Evolutionary conservation across 352 stramenopile genomes (phyloP), one percentile per base, ranked within the genome.

Genomic region (Labyrinthula sp.): DNA sequence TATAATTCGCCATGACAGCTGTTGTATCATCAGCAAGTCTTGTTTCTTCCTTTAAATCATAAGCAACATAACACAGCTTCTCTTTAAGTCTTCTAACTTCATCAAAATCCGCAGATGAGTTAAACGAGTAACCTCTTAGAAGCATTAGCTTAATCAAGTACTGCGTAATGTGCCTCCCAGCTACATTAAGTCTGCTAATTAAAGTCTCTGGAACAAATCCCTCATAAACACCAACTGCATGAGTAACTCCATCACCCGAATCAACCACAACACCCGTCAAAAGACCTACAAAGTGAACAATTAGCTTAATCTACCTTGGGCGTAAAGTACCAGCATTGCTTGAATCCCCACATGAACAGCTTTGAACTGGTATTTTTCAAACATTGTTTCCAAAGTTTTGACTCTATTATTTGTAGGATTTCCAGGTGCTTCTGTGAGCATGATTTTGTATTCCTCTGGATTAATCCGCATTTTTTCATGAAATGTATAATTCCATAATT

Each of bases 401-500:
- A 85, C 70, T 23, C 78, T 73, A 65, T 92, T 92, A 25, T 64
- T 64, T 59, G 75, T 79, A 17, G 79, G 79, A 63, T 92, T 91
- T 22, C 87, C 66, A 27, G 79, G 77, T 20, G 79, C 73, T 56
- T 92, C 79, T 1, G 79, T 92, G 4, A 92, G 64, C 40, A 92
- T 52, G 40, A 92, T 86, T 29, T 76, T 78, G 45, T 85, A 62
- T 18, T 72, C 72, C 27, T 45, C 50, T 14, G 62, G 55, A 33
- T 58, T 45, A 37, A 65, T 62, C 22, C 47, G 43, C 30, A 63
- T 30, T 21, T 63, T 79, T 46, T 91, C 77, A 40, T 82, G 65
- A 62, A 93, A 93, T 36, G 78, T 91, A 64, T 94, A 92, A 61
- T 92, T 82, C 82, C 82, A 94, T 22, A 94, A 64, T 49, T 89